These are phyloP conservation scores for Diddensiella transvaalensis DNA, from an alignment of 805 yeast species.

Conservation along the genomic window DNA sequence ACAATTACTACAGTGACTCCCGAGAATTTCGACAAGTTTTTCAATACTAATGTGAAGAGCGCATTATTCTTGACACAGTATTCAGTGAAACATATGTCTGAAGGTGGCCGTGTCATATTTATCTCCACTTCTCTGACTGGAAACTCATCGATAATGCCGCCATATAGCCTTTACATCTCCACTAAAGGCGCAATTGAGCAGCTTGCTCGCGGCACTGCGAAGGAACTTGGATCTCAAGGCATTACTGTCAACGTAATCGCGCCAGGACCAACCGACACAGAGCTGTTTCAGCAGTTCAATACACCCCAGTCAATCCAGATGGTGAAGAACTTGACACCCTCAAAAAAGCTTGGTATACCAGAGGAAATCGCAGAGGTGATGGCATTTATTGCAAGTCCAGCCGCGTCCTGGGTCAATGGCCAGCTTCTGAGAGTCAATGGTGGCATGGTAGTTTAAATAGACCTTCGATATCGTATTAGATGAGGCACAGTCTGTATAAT, in stretches of 20 bases:
- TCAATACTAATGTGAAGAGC: slow-evolving; percentile 19
- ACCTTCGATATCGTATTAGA: too few relatives aligned
- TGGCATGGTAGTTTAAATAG: slow-evolving; percentile 11
- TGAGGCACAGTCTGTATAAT: too few relatives aligned
- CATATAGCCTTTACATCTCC: slow-evolving; percentile 13
- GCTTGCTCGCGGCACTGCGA: slow-evolving; percentile 17
- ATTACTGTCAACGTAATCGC: slow-evolving; percentile 18
- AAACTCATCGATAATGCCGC: slow-evolving; percentile 5
- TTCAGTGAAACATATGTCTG: slow-evolving; percentile 16
- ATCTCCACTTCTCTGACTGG: slow-evolving; percentile 47
- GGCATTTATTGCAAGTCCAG: slow-evolving; percentile 15
- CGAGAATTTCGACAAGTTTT: slow-evolving; percentile 9
- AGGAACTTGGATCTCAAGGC: slow-evolving; percentile 18
- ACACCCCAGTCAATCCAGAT: slow-evolving; percentile 2
- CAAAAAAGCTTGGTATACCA: slow-evolving; percentile 6
- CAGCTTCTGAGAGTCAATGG: slow-evolving; percentile 19
- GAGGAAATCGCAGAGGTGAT: slow-evolving; percentile 19
- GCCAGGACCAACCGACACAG: slow-evolving; percentile 22
- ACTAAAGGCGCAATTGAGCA: slow-evolving; percentile 22
- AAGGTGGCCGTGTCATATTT: slow-evolving; percentile 20
- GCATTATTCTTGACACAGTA: slow-evolving; percentile 16
- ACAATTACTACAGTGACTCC: slow-evolving; percentile 15
- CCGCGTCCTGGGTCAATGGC: slow-evolving; percentile 20
- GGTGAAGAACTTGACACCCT: slow-evolving; percentile 8
- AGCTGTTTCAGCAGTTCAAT: slow-evolving; percentile 9